Conservation (phyloP, 2,329 filamentous ascomycete species). For the Calonectria henricotiae region DNA sequence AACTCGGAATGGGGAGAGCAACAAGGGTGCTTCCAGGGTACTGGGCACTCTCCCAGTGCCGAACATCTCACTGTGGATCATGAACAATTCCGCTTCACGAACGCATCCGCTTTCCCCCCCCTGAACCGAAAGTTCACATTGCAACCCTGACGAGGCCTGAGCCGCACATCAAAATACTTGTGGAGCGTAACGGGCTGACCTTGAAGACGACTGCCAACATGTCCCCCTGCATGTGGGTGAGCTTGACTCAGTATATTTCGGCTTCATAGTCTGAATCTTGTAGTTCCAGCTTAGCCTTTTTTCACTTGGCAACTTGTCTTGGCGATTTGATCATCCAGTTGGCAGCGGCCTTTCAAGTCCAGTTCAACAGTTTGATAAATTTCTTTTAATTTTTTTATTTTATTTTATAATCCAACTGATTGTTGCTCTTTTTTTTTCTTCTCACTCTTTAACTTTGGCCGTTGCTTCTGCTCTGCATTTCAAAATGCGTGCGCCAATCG, state of each 20-base stretch:
- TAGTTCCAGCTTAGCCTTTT: not conserved
- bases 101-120: not conserved
- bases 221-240: not conserved
- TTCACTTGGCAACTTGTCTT: not conserved
- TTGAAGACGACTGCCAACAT: not conserved
- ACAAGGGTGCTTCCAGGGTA: not conserved
- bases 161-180: conserved; percentile 5
- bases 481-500: conserved; percentile 41
- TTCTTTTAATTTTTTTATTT: no score
- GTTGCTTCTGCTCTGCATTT: not conserved
- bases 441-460: not conserved
- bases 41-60: not conserved
- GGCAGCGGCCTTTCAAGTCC: not conserved
- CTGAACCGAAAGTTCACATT: conserved; percentile 6
- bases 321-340: conserved; percentile 2
- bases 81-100: conserved; percentile 1
- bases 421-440: not conserved
- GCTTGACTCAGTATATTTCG: not conserved
- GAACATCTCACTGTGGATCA: not conserved
- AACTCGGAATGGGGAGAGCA: not conserved
- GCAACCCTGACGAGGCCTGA: not conserved
- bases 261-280: not conserved
- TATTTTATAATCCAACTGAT: conserved; percentile 4
- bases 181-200: not conserved
- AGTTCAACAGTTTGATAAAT: not conserved